Evolutionary conservation across 2,329 filamentous ascomycete species (phyloP).

Genomic region (Dendryphion nanum): DNA sequence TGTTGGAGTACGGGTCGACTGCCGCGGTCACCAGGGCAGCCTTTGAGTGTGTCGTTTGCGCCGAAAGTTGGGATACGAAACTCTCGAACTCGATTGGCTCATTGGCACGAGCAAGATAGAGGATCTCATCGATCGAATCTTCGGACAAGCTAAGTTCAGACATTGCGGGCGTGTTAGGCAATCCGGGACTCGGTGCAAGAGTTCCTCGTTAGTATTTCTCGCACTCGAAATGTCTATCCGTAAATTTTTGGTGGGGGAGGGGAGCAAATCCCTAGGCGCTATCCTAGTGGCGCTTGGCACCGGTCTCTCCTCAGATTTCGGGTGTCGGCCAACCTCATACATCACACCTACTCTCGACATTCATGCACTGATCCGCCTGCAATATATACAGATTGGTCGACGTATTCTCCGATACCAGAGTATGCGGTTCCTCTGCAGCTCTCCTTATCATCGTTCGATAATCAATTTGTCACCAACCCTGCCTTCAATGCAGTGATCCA

Average conservation of each 20-base stretch:
- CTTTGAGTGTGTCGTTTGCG: constrained; percentile 60
- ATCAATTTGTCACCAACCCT: constrained; percentile 11
- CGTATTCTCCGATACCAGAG: background rate
- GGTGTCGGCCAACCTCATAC: background rate
- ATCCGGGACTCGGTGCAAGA: background rate
- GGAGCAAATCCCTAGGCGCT: too few species aligned
- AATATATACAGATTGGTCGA: background rate
- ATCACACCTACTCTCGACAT: background rate
- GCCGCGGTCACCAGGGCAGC: constrained; percentile 65
- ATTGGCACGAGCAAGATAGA: constrained; percentile 80
- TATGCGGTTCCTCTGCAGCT: background rate
- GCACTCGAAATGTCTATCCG: too few species aligned
- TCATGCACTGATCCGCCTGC: background rate
- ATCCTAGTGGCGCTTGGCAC: too few species aligned
- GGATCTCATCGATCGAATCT: constrained; percentile 86
- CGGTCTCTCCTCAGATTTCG: too few species aligned
- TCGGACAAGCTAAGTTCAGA: constrained; percentile 42
- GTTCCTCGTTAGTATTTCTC: too few species aligned
- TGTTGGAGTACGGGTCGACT: constrained; percentile 73
- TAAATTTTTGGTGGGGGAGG: constrained; percentile 16
- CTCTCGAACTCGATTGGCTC: constrained; percentile 68
- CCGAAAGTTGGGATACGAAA: constrained; percentile 59
- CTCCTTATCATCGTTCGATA: constrained; percentile 6
- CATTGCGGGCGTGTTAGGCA: constrained; percentile 15
- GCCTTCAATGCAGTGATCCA: constrained; percentile 7